Evolutionary conservation across 2,329 filamentous ascomycete species (phyloP).

Genomic region (Fusarium agapanthi): DNA sequence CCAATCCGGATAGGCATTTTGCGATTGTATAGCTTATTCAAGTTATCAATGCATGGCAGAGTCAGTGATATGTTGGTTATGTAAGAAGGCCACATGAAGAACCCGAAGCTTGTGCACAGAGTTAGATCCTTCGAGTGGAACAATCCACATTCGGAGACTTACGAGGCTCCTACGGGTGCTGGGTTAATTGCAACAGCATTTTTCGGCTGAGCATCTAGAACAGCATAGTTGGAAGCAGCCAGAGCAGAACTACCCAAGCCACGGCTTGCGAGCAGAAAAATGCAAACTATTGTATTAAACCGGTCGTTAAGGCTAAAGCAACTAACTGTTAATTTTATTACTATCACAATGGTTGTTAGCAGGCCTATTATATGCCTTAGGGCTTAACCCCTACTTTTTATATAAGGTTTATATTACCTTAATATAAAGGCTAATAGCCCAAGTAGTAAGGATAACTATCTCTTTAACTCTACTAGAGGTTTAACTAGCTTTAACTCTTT

Average conservation of each 20-base stretch:
- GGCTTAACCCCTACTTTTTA: no score
- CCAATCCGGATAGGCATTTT: background rate
- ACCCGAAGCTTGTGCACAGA: background rate
- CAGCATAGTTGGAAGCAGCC: background rate
- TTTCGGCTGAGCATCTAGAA: background rate
- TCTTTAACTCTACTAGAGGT: background rate
- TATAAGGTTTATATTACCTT: background rate
- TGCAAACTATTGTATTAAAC: background rate
- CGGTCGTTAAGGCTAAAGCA: background rate
- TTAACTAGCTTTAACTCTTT: background rate
- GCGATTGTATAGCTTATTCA: background rate
- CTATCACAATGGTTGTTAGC: background rate
- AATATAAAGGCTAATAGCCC: background rate
- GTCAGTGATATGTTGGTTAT: background rate
- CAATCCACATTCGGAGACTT: no score
- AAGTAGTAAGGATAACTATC: background rate
- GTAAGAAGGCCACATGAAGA: constrained; percentile 1
- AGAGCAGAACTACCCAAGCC: background rate
- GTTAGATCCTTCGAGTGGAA: background rate
- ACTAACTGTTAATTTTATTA: background rate
- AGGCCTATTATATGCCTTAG: background rate
- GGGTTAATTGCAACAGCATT: background rate
- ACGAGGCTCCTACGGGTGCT: background rate
- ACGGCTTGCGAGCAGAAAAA: background rate
- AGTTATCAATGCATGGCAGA: background rate